These are phyloP conservation scores for Alternaria incomplexa DNA, from an alignment of 2,329 filamentous ascomycete species.

Conservation along the genomic window DNA sequence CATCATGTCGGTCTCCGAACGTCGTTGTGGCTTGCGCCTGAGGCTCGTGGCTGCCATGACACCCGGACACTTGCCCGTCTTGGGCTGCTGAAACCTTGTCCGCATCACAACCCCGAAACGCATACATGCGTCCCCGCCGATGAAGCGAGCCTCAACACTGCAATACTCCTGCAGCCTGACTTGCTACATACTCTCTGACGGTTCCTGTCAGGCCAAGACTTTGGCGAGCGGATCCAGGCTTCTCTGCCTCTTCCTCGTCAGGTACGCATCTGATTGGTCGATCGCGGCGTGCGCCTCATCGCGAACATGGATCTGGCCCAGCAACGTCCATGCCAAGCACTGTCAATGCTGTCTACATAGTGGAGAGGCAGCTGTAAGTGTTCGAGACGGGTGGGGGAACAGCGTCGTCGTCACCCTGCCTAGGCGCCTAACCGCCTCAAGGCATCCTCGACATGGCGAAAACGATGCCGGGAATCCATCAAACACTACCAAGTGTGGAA, in stretches of 20 bases:
- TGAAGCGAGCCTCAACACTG: constrained; percentile 9
- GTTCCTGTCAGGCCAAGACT: constrained; percentile 26
- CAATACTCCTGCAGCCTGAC: constrained; percentile 20
- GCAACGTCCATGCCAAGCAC: constrained; percentile 9
- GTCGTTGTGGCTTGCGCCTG: constrained; percentile 9
- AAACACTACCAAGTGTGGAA: constrained; percentile 19
- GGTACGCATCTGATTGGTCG: constrained; percentile 15
- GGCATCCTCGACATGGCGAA: constrained; percentile 11
- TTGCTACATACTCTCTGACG: constrained; percentile 27
- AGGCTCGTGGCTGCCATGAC: constrained; percentile 6
- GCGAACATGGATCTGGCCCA: background rate
- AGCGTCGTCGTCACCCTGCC: constrained; percentile 10
- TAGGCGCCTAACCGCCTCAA: constrained; percentile 15
- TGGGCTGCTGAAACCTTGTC: constrained; percentile 21
- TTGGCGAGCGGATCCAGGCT: constrained; percentile 6
- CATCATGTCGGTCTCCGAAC: constrained; percentile 2
- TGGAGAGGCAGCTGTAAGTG: constrained; percentile 12
- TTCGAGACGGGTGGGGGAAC: constrained; percentile 21
- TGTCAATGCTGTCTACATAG: constrained; percentile 1
- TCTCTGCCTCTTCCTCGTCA: background rate
- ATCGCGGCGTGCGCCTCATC: background rate
- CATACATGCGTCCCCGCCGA: constrained; percentile 5
- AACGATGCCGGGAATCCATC: constrained; percentile 12
- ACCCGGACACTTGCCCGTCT: constrained; percentile 5
- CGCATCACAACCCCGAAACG: constrained; percentile 23